Evolutionary conservation across 75 land plant species (phyloP).

Genomic region (Chamaecyparis obtusa): DNA sequence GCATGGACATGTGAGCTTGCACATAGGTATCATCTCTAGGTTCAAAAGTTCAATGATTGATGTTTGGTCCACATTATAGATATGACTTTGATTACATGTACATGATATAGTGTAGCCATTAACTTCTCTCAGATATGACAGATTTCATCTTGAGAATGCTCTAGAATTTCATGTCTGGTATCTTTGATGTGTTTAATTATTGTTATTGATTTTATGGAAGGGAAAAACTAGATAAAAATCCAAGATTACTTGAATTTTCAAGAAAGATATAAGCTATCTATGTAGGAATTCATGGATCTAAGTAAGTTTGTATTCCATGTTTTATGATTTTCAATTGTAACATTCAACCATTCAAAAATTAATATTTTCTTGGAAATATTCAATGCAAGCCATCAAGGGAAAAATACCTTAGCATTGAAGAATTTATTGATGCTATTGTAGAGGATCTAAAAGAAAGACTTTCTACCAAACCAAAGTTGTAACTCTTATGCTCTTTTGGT

Average conservation of each 20-base stretch:
- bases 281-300: slow-evolving; percentile 76
- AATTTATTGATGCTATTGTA: slow-evolving; percentile 73
- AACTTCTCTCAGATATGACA: neutral
- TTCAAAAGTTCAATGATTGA: neutral
- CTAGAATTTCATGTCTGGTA: neutral
- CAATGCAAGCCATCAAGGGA: slow-evolving; percentile 42
- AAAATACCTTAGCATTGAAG: slow-evolving; percentile 63
- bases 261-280: slow-evolving; percentile 85
- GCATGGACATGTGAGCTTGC: slow-evolving; percentile 95
- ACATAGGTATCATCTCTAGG: slow-evolving; percentile 58
- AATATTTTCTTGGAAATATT: neutral
- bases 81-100: neutral
- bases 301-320: slow-evolving; percentile 37
- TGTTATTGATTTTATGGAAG: slow-evolving; percentile 28
- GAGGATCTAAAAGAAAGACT: slow-evolving; percentile 44
- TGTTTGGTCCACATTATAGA: neutral
- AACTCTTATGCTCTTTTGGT: slow-evolving; percentile 9
- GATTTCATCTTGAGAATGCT: neutral
- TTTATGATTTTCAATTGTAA: slow-evolving; percentile 2
- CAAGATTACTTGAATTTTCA: slow-evolving; percentile 69
- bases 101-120: neutral
- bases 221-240: slow-evolving; percentile 78
- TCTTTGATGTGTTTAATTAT: neutral
- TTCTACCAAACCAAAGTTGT: slow-evolving; percentile 30
- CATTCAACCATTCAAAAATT: neutral